Conservation (phyloP, 306 rosid genomes). For the Elaeagnus macrophylla region DNA sequence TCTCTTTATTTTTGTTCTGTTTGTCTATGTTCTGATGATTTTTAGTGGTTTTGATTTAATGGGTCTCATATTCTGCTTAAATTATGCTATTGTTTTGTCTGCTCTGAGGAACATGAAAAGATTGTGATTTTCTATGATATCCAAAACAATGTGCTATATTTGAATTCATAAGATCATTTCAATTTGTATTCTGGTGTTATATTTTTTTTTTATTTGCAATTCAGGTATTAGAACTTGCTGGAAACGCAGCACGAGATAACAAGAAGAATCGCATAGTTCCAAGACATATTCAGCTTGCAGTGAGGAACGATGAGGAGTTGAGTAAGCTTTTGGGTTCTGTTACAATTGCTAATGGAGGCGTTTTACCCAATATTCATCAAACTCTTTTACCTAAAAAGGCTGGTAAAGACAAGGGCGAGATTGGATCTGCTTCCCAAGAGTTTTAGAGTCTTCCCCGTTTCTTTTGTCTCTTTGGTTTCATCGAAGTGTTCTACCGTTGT, state of each 20-base stretch:
- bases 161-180: too few relatives aligned
- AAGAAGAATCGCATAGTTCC: conserved; percentile 86
- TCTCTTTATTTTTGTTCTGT: not conserved
- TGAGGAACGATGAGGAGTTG: conserved; percentile 76
- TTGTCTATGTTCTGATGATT: not conserved
- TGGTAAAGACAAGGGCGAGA: conserved; percentile 68
- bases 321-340: conserved; percentile 78
- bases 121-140: too few relatives aligned
- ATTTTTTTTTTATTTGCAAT: not conserved
- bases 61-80: too few relatives aligned
- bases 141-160: too few relatives aligned
- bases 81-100: too few relatives aligned
- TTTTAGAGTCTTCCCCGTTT: conserved; percentile 26
- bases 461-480: not conserved
- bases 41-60: too few relatives aligned
- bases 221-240: conserved; percentile 77
- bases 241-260: conserved; percentile 84
- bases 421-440: conserved; percentile 84
- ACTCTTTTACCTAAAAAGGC: conserved; percentile 64
- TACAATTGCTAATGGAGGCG: conserved; percentile 71
- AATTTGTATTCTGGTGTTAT: too few relatives aligned
- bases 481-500: not conserved
- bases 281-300: conserved; percentile 78
- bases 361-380: conserved; percentile 59
- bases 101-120: too few relatives aligned